Evolutionary conservation across 1,284 basidiomycete genomes (phyloP), one percentile per base, ranked within the genome.

Genomic region (Pseudozyma flocculosa): DNA sequence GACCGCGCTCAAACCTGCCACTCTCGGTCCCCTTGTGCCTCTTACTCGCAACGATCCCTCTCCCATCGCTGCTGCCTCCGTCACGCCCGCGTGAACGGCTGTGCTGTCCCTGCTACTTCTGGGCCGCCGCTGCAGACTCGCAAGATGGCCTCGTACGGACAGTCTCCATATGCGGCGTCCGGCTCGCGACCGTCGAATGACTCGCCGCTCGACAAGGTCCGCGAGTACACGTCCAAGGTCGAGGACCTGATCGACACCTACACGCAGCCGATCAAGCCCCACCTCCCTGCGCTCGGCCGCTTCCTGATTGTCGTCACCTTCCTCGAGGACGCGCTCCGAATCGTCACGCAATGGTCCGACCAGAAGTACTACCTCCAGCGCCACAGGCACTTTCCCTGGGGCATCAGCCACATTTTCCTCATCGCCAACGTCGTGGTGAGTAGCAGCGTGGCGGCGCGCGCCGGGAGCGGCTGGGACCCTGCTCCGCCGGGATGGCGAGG

Each of bases 261-360:
- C 81, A 87, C 92, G 8, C 92, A 96, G 77, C 94, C 95, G 26
- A 83, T 97, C 80, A 88, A 89, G 79, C 95, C 95, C 45, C 88
- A 94, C 79, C 84, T 99, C 72, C 94, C 95, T 26, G 88, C 91
- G 45, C 87, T 97, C 78, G 95, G 92, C 59, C 85, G 95, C 66
- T 97, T 97, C 81, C 81, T 99, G 65, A 98, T 98, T 79, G 92
- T 99, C 50, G 92, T 95, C 40, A 99, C 94, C 5, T 99, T 99
- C 82, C 82, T 94, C 78, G 94, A 99, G 82, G 94, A 98, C 79
- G 91, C 94, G 13, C 81, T 95, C 76, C 83, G 94, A 69, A 98
- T 98, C 78, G 62, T 90, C 58, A 91, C 92, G 11, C 94, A 97
- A 80, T 96, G 92, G 91, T 78, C 84, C 47, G 94, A 99, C 81